A percentile compares a stretch with the other conserved stretches of the same genome.
These are phyloP conservation scores for Candida tibetensis DNA, from an alignment of 805 yeast species.

Conservation along the genomic window DNA sequence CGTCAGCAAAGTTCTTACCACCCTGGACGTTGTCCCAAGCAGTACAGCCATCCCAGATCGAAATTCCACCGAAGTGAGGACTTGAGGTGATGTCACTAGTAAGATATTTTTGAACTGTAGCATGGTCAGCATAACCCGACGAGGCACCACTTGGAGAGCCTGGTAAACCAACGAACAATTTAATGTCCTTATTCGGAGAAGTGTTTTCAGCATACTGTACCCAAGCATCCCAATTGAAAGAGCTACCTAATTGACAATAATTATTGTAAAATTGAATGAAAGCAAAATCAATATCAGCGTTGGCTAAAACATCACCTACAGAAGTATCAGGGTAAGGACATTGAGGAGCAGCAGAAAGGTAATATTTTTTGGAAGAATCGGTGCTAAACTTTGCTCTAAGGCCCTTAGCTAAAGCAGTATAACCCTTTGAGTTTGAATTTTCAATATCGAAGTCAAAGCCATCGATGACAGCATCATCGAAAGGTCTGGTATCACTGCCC, in stretches of 20 bases:
- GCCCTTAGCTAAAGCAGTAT: conserved; percentile 50
- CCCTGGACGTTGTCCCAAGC: conserved; percentile 15
- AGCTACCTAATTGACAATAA: conserved; percentile 50
- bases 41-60: conserved; percentile 38
- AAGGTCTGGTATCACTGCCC: conserved; percentile 43
- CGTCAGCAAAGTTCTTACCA: conserved; percentile 16
- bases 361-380: conserved; percentile 53
- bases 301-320: conserved; percentile 26
- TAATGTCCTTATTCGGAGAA: conserved; percentile 67
- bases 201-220: conserved; percentile 51
- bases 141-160: conserved; percentile 47
- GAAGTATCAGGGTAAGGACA: conserved; percentile 79
- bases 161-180: conserved; percentile 74
- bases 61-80: conserved; percentile 35
- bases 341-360: conserved; percentile 89
- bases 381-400: conserved; percentile 15
- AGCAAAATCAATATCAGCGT: conserved; percentile 72
- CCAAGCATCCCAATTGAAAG: conserved; percentile 74
- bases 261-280: conserved; percentile 91
- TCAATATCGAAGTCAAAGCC: conserved; percentile 83
- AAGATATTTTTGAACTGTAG: conserved; percentile 15
- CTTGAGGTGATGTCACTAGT: conserved; percentile 15
- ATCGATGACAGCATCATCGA: conserved; percentile 73
- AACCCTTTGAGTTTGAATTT: conserved; percentile 59
- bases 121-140: conserved; percentile 46